Evolutionary conservation across 2,329 filamentous ascomycete species (phyloP).

Genomic region (Fusarium marasasianum): DNA sequence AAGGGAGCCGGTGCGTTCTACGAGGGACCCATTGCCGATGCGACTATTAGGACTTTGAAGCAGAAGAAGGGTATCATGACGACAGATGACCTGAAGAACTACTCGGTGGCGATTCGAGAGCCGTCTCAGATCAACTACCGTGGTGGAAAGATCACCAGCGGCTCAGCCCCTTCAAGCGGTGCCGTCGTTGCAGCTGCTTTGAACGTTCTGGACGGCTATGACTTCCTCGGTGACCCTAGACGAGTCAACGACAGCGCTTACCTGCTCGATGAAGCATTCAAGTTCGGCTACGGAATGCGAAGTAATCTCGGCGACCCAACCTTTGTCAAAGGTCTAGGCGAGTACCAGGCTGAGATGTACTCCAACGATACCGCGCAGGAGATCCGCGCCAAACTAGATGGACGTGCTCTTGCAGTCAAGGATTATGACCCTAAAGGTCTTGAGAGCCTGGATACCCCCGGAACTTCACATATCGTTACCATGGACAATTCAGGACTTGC

Average conservation of each 20-base stretch:
- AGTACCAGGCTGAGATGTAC: constrained; percentile 71
- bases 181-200: constrained; percentile 76
- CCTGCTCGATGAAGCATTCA: constrained; percentile 82
- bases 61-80: constrained; percentile 80
- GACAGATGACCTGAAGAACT: constrained; percentile 75
- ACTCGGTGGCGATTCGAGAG: constrained; percentile 71
- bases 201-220: constrained; percentile 79
- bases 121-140: constrained; percentile 71
- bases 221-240: constrained; percentile 66
- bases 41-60: constrained; percentile 73
- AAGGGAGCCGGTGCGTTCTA: constrained; percentile 76
- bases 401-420: constrained; percentile 51
- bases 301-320: constrained; percentile 78
- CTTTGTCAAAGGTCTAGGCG: constrained; percentile 70
- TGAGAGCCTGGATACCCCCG: constrained; percentile 67
- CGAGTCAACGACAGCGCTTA: constrained; percentile 73
- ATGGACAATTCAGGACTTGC: constrained; percentile 77
- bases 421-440: constrained; percentile 58
- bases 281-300: constrained; percentile 82
- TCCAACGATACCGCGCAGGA: constrained; percentile 67
- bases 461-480: constrained; percentile 73
- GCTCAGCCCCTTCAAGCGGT: constrained; percentile 78
- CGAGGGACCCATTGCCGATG: constrained; percentile 72
- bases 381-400: constrained; percentile 57
- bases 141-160: constrained; percentile 73